Evolutionary conservation across 1,284 basidiomycete species (phyloP), one percentile per base, ranked within the genome.

Genomic region (Inonotus hispidus): DNA sequence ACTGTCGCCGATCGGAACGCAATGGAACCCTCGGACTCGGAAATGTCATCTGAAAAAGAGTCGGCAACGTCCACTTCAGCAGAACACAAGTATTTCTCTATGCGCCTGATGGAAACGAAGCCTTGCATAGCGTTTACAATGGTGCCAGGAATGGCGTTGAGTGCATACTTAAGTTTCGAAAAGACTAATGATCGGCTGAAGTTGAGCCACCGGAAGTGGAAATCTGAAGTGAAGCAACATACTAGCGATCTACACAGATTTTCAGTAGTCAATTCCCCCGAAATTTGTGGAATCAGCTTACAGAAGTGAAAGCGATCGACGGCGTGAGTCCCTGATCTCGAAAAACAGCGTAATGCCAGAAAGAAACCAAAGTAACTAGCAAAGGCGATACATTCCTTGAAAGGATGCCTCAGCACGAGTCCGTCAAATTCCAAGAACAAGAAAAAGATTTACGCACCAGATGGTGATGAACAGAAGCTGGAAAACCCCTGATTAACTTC

Each of bases 61-160:
- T 79, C 78, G 4, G 87, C 84, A 0, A 77, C 70, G 0, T 78
- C 71, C 14, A 94, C 84, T 72, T 95, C 93, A 1, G 81, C 80
- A 6, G 82, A 80, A 53, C 83, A 77, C 43, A 95, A 81, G 72
- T 93, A 96, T 71, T 92, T 93, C 71, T 96, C 93, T 64, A 97
- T 95, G 53, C 94, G 90, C 13, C 90, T 85, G 52, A 95, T 79
- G 2, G 93, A 95, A 23, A 96, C 92, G 57, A 93, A 81, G 59
- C 85, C 82, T n/a, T 52, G 50, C 19, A 95, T 78, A 73, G 91
- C 82, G 68, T 91, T 89, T 70, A 96, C 92, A 67, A 95, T 85
- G 0, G 91, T 93, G 71, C 95, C 94, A 0, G 94, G 94, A 1
- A 97, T 80, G 0, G 89, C 88, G 67, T 90, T 92, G 47, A 94